Evolutionary conservation across 1,139 yeast genomes (phyloP).

Genomic region (Lodderomyces oxycetoniae): DNA sequence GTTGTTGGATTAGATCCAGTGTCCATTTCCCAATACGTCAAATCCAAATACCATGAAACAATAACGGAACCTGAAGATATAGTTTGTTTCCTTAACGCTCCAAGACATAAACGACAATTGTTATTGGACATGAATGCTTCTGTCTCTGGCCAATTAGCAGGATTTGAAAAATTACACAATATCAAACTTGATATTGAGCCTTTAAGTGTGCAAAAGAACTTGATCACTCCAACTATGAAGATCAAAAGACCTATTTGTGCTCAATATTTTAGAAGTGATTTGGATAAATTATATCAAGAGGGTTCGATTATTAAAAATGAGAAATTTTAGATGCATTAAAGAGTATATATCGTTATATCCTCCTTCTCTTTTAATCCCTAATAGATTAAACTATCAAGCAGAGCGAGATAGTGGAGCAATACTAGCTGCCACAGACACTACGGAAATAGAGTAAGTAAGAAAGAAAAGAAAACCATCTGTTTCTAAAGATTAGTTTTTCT

Average conservation of each 20-base stretch:
- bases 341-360: background rate
- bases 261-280: constrained; percentile 43
- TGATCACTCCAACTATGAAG: constrained; percentile 76
- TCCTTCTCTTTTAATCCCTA: too few species aligned
- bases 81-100: constrained; percentile 24
- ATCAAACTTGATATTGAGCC: constrained; percentile 60
- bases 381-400: too few species aligned
- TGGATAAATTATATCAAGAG: constrained; percentile 55
- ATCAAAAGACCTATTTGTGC: constrained; percentile 60
- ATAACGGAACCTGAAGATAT: constrained; percentile 23
- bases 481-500: background rate
- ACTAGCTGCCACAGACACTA: too few species aligned
- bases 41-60: constrained; percentile 15
- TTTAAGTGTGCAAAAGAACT: constrained; percentile 56
- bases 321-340: constrained; percentile 15
- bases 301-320: constrained; percentile 31
- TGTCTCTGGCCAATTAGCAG: constrained; percentile 25
- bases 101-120: constrained; percentile 25
- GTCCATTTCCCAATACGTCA: constrained; percentile 16
- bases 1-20: constrained; percentile 50
- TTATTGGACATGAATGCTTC: constrained; percentile 25
- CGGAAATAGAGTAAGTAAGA: background rate
- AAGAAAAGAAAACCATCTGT: too few species aligned
- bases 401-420: too few species aligned
- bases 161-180: constrained; percentile 66